phyloP scores from a whole-genome alignment of 768 basidiomycete genomes.

The Podaxis carcinomalis region DNA sequence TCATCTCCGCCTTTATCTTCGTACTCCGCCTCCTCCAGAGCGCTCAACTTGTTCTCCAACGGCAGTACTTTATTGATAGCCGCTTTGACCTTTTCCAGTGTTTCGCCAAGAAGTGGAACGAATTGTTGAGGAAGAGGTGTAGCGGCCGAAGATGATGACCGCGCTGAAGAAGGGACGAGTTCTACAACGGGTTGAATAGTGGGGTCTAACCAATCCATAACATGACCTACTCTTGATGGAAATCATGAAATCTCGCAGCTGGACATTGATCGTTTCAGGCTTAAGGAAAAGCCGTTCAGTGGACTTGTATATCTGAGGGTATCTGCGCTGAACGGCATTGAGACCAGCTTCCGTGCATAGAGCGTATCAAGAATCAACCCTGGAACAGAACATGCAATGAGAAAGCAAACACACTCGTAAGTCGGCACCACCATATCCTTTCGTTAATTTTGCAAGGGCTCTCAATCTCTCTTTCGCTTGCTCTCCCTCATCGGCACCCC shows the following conservation, averaged over 20 bases:
- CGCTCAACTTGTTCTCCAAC: constrained; percentile 71
- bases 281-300: constrained; percentile 79
- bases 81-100: constrained; percentile 67
- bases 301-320: constrained; percentile 96
- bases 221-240: constrained; percentile 83
- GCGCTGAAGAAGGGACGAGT: constrained; percentile 90
- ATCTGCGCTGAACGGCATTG: constrained; percentile 92
- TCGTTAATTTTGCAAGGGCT: constrained; percentile 84
- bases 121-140: constrained; percentile 83
- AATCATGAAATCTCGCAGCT: constrained; percentile 93
- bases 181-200: constrained; percentile 42
- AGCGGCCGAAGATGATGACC: constrained; percentile 84
- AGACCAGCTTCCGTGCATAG: constrained; percentile 95
- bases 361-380: constrained; percentile 45
- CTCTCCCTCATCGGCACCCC: constrained; percentile 41
- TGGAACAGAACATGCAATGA: constrained; percentile 2
- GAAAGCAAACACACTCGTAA: constrained; percentile 59
- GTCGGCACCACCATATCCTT: constrained; percentile 98
- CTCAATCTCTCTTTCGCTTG: constrained; percentile 65
- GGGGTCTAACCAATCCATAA: background rate
- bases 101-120: constrained; percentile 64
- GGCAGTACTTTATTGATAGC: constrained; percentile 78
- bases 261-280: constrained; percentile 80
- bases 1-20: constrained; percentile 73
- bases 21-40: constrained; percentile 93